A percentile compares a stretch with the other conserved stretches of the same genome.
Conservation (phyloP, 2,329 filamentous ascomycete genomes). For the Chalaropsis thielavioides region DNA sequence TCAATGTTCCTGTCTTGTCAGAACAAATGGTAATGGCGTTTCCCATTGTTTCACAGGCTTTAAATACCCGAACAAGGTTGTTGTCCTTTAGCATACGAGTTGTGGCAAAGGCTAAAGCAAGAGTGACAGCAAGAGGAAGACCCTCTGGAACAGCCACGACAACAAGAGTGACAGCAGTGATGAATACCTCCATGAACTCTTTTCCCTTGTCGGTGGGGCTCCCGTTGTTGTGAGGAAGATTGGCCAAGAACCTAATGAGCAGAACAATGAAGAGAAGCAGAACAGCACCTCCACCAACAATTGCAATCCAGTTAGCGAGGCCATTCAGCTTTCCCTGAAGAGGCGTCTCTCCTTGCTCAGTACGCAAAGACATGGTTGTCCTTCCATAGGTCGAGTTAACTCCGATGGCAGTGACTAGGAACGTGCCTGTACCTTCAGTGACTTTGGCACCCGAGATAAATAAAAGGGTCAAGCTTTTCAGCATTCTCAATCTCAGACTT, state of each 20-base stretch:
- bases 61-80: constrained; percentile 51
- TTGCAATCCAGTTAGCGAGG: constrained; percentile 26
- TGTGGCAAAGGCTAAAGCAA: constrained; percentile 54
- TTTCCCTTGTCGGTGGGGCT: constrained; percentile 41
- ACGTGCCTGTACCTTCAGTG: constrained; percentile 38
- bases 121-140: constrained; percentile 50
- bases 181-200: constrained; percentile 48
- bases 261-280: constrained; percentile 61
- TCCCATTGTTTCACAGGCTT: constrained; percentile 59
- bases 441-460: constrained; percentile 42
- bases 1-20: constrained; percentile 35
- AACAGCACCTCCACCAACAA: constrained; percentile 47
- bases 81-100: constrained; percentile 57
- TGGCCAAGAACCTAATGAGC: constrained; percentile 60
- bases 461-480: constrained; percentile 45
- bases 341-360: constrained; percentile 38
- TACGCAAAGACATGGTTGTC: constrained; percentile 41
- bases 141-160: constrained; percentile 55
- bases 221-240: constrained; percentile 37
- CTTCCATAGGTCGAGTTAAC: constrained; percentile 40
- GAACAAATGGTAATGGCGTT: constrained; percentile 64
- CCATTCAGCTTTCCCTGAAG: constrained; percentile 39
- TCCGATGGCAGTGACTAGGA: constrained; percentile 41
- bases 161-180: constrained; percentile 50
- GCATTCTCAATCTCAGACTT: constrained; percentile 25